Base-by-base conservation (phyloP, 345 rosid species). In the Acer saccharum region DNA sequence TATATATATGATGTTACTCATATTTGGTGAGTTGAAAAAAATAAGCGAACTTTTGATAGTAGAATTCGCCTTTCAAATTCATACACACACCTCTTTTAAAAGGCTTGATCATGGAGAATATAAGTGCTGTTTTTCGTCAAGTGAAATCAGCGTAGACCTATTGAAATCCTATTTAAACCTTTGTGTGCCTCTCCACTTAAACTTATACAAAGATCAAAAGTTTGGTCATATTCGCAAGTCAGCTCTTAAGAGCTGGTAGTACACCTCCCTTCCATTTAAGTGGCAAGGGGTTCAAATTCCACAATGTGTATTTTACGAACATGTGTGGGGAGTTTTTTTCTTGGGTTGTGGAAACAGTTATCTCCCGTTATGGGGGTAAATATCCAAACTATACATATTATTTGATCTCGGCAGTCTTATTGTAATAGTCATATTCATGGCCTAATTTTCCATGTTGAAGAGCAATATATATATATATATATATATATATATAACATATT, bases 11-110 rank as follows among this genome's bases (percentile, higher is more conserved):
- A 11, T 71, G 10, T 60, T 60, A 71, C 62, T 18, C 17, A 17
- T 7, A 18, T 55, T n/a, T 43, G 76, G 27, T 60, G 64, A 60
- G 27, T 60, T 60, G 64, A 60, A 60, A 60, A 60, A 60, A 14
- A 20, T 60, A 60, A 3, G 64, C 20, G 64, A 57, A 57, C 23
- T 10, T 72, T 14, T 76, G 82, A 73, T 83, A 73, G 75, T 72
- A 68, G 75, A 76, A 75, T 79, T 67, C 32, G 80, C 85, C 69
- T 79, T 76, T 79, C 82, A 77, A 72, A 73, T 18, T 52, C 66
- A 65, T 58, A 73, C 79, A 70, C 35, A 29, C 39, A 35, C 39
- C 39, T 35, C 46, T 21, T 7, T 77, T 77, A 55, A 74, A 80
- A 20, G 65, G 69, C 46, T 64, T 58, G 61, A 65, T 20, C 66